Conservation (phyloP, 176 grass and related monocot species). For the Secale cereale region DNA sequence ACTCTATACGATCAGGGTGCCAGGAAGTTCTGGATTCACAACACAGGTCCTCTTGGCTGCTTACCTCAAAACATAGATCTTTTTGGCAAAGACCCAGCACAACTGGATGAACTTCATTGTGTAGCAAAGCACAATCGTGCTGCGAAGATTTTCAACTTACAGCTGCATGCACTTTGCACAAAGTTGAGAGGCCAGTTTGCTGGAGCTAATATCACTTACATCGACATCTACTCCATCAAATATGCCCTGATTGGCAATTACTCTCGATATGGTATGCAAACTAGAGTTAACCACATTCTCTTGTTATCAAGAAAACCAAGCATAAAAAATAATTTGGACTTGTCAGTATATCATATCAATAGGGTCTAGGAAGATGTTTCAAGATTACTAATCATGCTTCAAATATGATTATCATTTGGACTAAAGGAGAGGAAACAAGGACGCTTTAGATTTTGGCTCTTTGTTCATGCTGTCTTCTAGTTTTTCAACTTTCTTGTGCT, state of each 20-base stretch:
- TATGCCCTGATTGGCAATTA: conserved; percentile 70
- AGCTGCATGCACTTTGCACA: conserved; percentile 81
- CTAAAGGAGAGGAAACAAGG: neutral
- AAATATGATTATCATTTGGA: conserved; percentile 1
- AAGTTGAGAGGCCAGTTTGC: conserved; percentile 62
- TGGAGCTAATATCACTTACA: conserved; percentile 78
- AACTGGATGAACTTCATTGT: conserved; percentile 78
- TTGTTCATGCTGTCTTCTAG: neutral
- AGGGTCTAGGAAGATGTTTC: neutral
- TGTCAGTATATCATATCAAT: neutral
- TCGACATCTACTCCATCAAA: conserved; percentile 92
- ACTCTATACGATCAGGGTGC: conserved; percentile 87
- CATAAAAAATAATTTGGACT: neutral
- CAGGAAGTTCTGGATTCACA: conserved; percentile 99
- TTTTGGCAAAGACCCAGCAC: conserved; percentile 83
- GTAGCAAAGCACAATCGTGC: conserved; percentile 77
- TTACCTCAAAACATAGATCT: conserved; percentile 81
- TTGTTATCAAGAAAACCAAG: neutral
- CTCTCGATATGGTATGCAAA: conserved; percentile 80
- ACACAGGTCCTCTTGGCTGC: conserved; percentile 93
- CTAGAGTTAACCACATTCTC: neutral
- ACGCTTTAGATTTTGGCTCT: neutral
- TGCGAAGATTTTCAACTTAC: conserved; percentile 89
- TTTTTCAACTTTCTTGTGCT: neutral
- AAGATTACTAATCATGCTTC: conserved; percentile 5